Evolutionary conservation across 495 filamentous ascomycete genomes (phyloP), one percentile per base, ranked within the genome.

Genomic region (Talaromyces wortmannii): DNA sequence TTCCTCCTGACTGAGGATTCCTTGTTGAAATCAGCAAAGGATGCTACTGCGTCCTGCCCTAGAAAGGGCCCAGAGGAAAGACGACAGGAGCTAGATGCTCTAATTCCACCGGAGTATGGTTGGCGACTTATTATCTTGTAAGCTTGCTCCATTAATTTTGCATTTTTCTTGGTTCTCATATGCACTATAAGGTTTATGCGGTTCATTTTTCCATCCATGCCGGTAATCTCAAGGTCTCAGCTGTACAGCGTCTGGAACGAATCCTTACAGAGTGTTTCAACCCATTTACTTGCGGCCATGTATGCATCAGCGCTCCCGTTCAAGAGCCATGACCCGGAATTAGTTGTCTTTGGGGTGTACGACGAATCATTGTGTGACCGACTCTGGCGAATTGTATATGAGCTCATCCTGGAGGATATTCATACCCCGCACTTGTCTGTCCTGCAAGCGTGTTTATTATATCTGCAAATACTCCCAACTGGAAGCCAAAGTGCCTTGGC

Each of bases 281-380:
- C 66, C 10, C 61, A 65, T 53, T 62, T 74, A 12, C 55, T 74
- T 0, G 66, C 71, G 0, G 69, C 71, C 7, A 58, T 74, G 3
- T 74, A 71, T 53, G 71, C 67, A 16, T 62, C 71, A 4, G 65
- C 69, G 2, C 55, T 69, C 16, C 64, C 66, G 7, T 74, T 74
- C 33, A 52, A 52, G 13, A 52, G 11, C 40, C 50, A 52, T 18
- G 36, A 52, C 11, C 36, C 31, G 7, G 50, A 40, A 7, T 30
- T 52, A n/a, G 33, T 52, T 12, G 2, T 52, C 6, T 52, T 32
- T 6, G 61, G 59, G 23, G 66, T 63, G 0, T 75, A 72, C 46
- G 61, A 66, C 31, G 43, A 53, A 16, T 61, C 66, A 1, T 63
- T 69, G 1, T 53, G 66, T 3, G 47, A 65, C 23, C 59, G 56